Base-by-base conservation (phyloP, 306 rosid genomes). In the Cicer cuneatum region DNA sequence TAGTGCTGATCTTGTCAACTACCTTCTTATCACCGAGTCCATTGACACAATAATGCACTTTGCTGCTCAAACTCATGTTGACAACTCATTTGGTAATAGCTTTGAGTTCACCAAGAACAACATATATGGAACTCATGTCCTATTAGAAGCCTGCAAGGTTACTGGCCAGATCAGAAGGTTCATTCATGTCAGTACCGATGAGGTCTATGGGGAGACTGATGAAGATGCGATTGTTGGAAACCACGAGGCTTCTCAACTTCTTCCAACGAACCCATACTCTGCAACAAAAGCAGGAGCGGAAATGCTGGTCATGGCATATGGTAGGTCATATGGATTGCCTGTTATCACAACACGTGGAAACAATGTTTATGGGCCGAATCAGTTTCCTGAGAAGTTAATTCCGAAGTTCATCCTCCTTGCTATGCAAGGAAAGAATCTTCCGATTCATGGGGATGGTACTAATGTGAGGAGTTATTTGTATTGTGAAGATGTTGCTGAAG, bases 401-500 rank as follows among this genome's bases (percentile, higher is more conserved):
- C 91, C 91, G 0, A 87, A 87, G 79, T 85, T 87, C 85, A 80
- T 87, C 42, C 91, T 87, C 4, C 71, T 87, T 66, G 91, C 89
- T 48, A 85, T 87, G 91, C 83, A 85, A 75, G 89, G 91, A 14
- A 85, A 82, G 89, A 13, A 52, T 74, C 91, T 87, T 74, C 91
- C 91, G 0, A 84, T 87, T 72, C 91, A 87, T 46, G 91, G 91
- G 53, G 91, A 87, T 68, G 91, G 91, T 46, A 85, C 91, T 40
- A 87, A 87, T 58, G 91, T 87, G 56, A 85, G 91, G 72, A 85
- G 89, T 72, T 87, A 87, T 71, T 70, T 87, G 51, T 87, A 82
- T 70, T 87, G 91, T 16, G 91, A 87, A 74, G 91, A 87, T 80
- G 91, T 87, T 74, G 91, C 91, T 0, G 91, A 87, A 85, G 91